Conservation (phyloP, 1,284 basidiomycete genomes). For the Apiotrichum gracile region DNA sequence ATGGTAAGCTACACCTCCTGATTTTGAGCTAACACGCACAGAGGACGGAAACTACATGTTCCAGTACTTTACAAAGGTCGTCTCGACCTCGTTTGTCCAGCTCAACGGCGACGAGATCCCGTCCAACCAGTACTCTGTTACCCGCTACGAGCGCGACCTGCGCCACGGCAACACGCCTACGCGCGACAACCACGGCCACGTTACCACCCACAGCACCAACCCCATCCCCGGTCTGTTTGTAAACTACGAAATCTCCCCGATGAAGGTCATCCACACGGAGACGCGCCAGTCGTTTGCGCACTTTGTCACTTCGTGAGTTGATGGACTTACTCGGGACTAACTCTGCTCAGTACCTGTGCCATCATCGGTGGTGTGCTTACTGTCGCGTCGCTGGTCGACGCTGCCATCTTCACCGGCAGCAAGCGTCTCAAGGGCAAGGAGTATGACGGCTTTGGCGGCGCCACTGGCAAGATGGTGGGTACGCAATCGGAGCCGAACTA, state of each 20-base stretch:
- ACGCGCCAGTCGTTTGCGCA: slow-evolving; percentile 90
- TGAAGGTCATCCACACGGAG: slow-evolving; percentile 85
- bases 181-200: slow-evolving; percentile 61
- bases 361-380: slow-evolving; percentile 97
- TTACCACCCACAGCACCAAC: slow-evolving; percentile 68
- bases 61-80: slow-evolving; percentile 66
- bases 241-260: slow-evolving; percentile 98
- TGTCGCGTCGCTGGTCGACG: slow-evolving; percentile 86
- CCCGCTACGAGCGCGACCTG: slow-evolving; percentile 91
- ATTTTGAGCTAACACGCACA: not conserved
- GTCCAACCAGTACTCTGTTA: slow-evolving; percentile 78
- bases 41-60: slow-evolving; percentile 12
- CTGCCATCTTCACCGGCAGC: slow-evolving; percentile 62
- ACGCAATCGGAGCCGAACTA: not conserved
- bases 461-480: slow-evolving; percentile 45
- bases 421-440: slow-evolving; percentile 32
- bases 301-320: slow-evolving; percentile 87
- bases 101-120: slow-evolving; percentile 60
- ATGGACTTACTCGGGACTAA: not conserved
- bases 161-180: slow-evolving; percentile 49
- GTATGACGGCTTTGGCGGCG: slow-evolving; percentile 35
- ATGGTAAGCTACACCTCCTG: slow-evolving; percentile 50
- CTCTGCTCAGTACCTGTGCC: slow-evolving; percentile 71
- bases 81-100: slow-evolving; percentile 81
- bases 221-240: slow-evolving; percentile 85